Base-by-base conservation (phyloP, 768 basidiomycete species). In the Rhodocollybia butyracea region DNA sequence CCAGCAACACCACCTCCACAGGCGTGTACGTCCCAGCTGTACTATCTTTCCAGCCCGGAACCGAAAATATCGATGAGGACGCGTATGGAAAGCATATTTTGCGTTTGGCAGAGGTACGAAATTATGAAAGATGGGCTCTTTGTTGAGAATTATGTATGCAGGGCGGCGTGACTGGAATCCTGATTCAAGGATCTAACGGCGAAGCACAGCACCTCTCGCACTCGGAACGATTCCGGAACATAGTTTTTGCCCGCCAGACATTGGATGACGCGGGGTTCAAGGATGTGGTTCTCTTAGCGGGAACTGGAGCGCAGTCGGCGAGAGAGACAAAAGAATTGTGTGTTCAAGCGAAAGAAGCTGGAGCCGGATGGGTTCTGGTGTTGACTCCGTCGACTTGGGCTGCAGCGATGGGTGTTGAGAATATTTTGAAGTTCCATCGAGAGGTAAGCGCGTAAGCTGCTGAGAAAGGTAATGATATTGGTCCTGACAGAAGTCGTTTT, bases 21-120 rank as follows among this genome's bases (percentile, higher is more conserved):
- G 89, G 90, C 4, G 76, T 85, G 55, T 91, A 91, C 64, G 86
- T 89, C 24, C 91, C 91, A 11, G 84, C 91, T 3, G 84, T 91
- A 52, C 73, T 94, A 41, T 90, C 86, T 68, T 83, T 87, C 60
- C 41, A 78, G 84, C 22, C 19, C 24, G 73, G 82, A 54, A 74
- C 88, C 60, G 87, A 89, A 56, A 81, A 88, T 27, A 70, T 94
- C 50, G 87, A 95, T 61, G 67, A 85, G 13, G 74, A 75, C 0
- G 77, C 88, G 11, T 84, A 89, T 62, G 73, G 84, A 57, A 75
- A 82, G 6, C 91, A 93, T 63, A 73, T 91, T 51, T 75, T 91
- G 22, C 74, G 90, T 26, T 79, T 93, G 27, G 91, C 91, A 7
- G 68, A 84, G 70, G 87, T 89, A 60, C n/a, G 15, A 29, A 10